Base-by-base conservation (phyloP, 2,329 filamentous ascomycete species). In the Myrmaecium sp. region DNA sequence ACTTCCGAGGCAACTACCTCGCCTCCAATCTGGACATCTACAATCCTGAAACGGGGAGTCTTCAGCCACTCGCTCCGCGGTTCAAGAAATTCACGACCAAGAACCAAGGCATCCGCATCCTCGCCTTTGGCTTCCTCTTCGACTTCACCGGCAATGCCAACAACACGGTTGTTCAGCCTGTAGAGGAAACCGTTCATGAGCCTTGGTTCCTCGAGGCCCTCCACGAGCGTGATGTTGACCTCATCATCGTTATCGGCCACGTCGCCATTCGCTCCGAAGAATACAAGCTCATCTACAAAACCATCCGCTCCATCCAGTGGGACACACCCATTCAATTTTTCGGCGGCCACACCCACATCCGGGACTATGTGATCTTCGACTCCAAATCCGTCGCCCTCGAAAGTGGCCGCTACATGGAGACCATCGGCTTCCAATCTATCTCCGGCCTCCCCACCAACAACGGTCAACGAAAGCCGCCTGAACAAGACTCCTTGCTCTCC, bases 81-180 rank as follows among this genome's bases (percentile, higher is more conserved):
- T 95, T 74, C 53, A 74, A 77, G 47, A 89, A 81, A 45, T 93
- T 98, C 52, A 83, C 69, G 30, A 98, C 89, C 5, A 83, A 84
- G 59, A 82, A 91, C 37, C 80, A 81, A 38, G 78, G 76, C 4
- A 72, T 93, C 32, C 68, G 76, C 10, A 70, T 98, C 31, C 60
- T 92, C 25, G 80, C 86, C 0, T 84, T 98, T 49, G 89, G 89
- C 2, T 95, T 98, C 51, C 57, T 98, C 3, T 98, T 94, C 51
- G 74, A 98, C 54, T 98, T 98, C 42, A 80, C 69, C 1, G 73
- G 74, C 11, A 93, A 93, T 48, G 76, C 77, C 30, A 89, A 93
- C 47, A 95, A 95, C 49, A 92, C 81, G 0, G 60, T 81, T 3
- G 80, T 95, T 0, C 73, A 81, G 38, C 68, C 66, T 0, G 84